These are phyloP conservation scores for Backusella morwellensis DNA, from an alignment of 192 early-diverging fungal species.

Conservation along the genomic window DNA sequence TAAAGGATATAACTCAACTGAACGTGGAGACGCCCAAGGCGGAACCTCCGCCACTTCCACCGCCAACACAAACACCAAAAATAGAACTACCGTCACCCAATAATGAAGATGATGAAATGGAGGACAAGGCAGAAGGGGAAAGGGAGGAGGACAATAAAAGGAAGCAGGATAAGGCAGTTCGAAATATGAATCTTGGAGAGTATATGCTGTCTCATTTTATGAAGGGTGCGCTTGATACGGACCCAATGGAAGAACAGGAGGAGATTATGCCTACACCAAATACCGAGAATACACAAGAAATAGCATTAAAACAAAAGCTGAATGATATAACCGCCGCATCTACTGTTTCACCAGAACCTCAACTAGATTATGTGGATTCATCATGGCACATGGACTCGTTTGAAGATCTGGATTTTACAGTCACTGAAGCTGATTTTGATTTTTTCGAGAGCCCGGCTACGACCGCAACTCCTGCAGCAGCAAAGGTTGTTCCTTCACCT, in stretches of 20 bases:
- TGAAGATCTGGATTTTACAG: constrained; percentile 27
- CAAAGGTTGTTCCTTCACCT: background rate
- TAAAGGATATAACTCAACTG: background rate
- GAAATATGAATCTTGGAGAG: background rate
- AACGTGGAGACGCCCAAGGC: background rate
- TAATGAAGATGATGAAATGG: background rate
- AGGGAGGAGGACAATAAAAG: background rate
- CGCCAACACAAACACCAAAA: background rate
- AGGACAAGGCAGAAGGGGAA: background rate
- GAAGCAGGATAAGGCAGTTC: background rate
- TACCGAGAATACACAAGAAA: constrained; percentile 1
- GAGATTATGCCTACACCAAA: background rate
- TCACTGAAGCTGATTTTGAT: constrained; percentile 34
- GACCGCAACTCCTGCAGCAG: background rate
- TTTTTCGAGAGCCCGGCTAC: constrained; percentile 24
- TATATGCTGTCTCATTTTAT: background rate
- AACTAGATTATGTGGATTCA: background rate
- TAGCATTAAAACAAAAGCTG: background rate
- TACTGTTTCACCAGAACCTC: background rate
- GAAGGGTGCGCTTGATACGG: background rate
- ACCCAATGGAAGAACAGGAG: background rate
- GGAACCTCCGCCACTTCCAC: background rate
- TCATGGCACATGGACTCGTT: background rate
- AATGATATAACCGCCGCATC: background rate
- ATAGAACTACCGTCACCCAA: background rate